Conservation (phyloP, 1,139 yeast species). For the Blastobotrys petasosporus region DNA sequence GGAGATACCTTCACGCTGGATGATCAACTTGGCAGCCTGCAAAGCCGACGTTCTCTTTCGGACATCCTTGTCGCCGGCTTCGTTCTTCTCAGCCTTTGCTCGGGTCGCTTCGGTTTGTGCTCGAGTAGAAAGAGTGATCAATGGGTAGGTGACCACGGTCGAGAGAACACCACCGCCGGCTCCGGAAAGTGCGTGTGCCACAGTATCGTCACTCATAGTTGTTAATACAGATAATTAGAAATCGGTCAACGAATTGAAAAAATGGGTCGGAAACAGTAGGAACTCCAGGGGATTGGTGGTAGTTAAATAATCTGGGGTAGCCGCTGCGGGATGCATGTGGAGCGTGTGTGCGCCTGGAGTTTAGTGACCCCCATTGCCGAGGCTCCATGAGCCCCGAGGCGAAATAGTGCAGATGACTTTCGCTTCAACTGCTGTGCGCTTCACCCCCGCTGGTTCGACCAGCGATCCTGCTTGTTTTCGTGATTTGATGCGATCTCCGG, state of each 20-base stretch:
- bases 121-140: conserved; percentile 74
- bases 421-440: neutral
- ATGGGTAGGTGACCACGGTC: conserved; percentile 79
- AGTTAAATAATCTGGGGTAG: too few relatives aligned
- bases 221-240: neutral
- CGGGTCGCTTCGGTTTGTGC: conserved; percentile 64
- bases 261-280: too few relatives aligned
- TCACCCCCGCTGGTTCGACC: neutral
- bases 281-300: too few relatives aligned
- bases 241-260: too few relatives aligned
- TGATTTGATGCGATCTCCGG: too few relatives aligned
- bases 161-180: conserved; percentile 91
- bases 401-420: neutral
- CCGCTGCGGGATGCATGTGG: too few relatives aligned
- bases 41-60: conserved; percentile 26
- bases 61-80: conserved; percentile 23
- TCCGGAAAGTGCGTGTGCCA: conserved; percentile 85
- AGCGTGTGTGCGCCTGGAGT: too few relatives aligned
- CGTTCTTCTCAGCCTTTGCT: conserved; percentile 28
- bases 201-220: conserved; percentile 30
- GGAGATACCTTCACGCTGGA: conserved; percentile 55
- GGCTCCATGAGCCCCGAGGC: too few relatives aligned
- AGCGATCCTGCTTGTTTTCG: neutral
- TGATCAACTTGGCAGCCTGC: conserved; percentile 43
- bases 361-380: too few relatives aligned